phyloP scores from a whole-genome alignment of 73 alveolate species.

The Effrenium voratum region DNA sequence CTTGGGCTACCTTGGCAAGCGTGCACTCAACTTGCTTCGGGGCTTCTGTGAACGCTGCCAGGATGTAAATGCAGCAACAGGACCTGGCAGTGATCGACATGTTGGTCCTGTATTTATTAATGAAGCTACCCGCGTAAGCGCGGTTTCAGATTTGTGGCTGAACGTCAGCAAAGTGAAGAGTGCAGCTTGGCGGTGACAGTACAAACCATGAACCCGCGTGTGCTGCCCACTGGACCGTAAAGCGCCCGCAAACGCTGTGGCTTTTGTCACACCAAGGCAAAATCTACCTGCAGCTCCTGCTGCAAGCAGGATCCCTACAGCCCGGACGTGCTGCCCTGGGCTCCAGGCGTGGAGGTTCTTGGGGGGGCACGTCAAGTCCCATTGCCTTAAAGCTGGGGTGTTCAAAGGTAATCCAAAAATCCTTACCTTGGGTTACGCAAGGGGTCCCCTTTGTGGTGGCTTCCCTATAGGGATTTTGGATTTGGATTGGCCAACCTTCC shows the following conservation, averaged over 20 bases:
- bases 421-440: neutral
- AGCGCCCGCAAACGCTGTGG: neutral
- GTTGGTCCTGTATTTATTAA: too few species aligned
- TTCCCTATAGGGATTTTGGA: neutral
- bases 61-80: too few species aligned
- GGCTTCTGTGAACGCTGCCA: too few species aligned
- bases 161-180: neutral
- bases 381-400: neutral
- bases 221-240: neutral
- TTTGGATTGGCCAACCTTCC: neutral
- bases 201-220: neutral
- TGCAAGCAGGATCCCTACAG: neutral
- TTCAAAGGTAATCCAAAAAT: neutral
- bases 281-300: neutral
- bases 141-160: neutral
- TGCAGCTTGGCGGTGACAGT: neutral
- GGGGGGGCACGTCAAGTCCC: neutral
- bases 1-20: too few species aligned
- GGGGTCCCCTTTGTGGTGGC: neutral
- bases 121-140: neutral
- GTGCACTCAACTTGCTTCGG: too few species aligned
- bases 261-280: neutral
- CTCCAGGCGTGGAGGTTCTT: neutral
- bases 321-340: neutral
- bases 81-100: too few species aligned